phyloP scores from a whole-genome alignment of 2,329 filamentous ascomycete genomes.

The Trichoderma oligosporum region DNA sequence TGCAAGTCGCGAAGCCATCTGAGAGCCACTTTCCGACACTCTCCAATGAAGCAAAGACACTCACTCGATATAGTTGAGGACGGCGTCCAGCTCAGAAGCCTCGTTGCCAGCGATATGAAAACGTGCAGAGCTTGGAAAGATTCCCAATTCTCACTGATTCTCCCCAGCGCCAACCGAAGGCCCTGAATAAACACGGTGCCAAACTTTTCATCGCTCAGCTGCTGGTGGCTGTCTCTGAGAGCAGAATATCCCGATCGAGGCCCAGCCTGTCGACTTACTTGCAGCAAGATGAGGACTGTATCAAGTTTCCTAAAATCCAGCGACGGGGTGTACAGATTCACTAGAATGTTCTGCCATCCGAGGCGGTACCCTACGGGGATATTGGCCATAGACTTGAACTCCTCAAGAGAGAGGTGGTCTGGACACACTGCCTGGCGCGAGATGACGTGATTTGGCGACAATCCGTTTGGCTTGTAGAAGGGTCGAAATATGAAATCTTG shows the following conservation, averaged over 20 bases:
- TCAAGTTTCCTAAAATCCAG: conserved; percentile 51
- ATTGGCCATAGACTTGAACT: conserved; percentile 51
- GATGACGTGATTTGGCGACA: conserved; percentile 49
- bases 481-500: conserved; percentile 40
- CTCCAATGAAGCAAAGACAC: too few species aligned
- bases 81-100: too few species aligned
- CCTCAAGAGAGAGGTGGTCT: conserved; percentile 43
- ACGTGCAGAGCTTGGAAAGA: too few species aligned
- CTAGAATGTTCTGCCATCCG: conserved; percentile 55
- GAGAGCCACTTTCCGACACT: too few species aligned
- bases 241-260: conserved; percentile 23
- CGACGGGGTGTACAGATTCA: conserved; percentile 44
- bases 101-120: too few species aligned
- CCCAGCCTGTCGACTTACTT: conserved; percentile 48
- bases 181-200: too few species aligned
- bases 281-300: conserved; percentile 45
- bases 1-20: too few species aligned
- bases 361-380: conserved; percentile 46
- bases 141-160: too few species aligned
- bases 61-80: too few species aligned
- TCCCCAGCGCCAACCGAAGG: too few species aligned
- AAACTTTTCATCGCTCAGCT: too few species aligned
- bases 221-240: too few species aligned
- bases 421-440: conserved; percentile 47
- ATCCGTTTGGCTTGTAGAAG: conserved; percentile 25